These are phyloP conservation scores for Panicum miliaceum DNA, from an alignment of 176 grass and related monocot genomes.

Conservation along the genomic window DNA sequence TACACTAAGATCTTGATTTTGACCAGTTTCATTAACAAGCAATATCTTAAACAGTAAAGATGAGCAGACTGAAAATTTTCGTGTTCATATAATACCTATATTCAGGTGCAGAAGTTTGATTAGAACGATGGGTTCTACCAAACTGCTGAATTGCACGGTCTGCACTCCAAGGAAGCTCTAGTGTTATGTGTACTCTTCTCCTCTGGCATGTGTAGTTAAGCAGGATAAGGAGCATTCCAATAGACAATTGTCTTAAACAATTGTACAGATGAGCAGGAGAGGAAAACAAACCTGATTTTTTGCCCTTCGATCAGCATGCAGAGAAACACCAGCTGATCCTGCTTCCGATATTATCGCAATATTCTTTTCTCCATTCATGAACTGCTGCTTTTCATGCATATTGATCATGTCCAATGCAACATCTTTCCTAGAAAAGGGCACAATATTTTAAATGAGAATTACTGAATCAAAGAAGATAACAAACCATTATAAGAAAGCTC, in stretches of 20 bases:
- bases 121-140: slow-evolving; percentile 98
- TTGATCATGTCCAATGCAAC: slow-evolving; percentile 96
- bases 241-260: not conserved
- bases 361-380: slow-evolving; percentile 88
- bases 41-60: slow-evolving; percentile 23
- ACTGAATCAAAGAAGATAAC: slow-evolving; percentile 29
- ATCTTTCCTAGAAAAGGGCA: slow-evolving; percentile 65
- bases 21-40: not conserved
- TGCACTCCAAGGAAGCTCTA: slow-evolving; percentile 99
- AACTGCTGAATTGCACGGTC: slow-evolving; percentile 99
- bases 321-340: slow-evolving; percentile 90
- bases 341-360: slow-evolving; percentile 96
- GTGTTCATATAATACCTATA: slow-evolving; percentile 69
- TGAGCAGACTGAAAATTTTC: not conserved
- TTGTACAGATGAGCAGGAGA: slow-evolving; percentile 12
- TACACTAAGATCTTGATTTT: not conserved
- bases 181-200: slow-evolving; percentile 96
- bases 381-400: slow-evolving; percentile 92
- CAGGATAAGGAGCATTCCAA: slow-evolving; percentile 20
- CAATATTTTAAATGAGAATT: slow-evolving; percentile 17
- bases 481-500: slow-evolving; percentile 34
- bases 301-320: slow-evolving; percentile 85
- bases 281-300: slow-evolving; percentile 70
- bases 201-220: slow-evolving; percentile 55
- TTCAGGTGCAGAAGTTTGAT: slow-evolving; percentile 95